A percentile compares a stretch with the other conserved stretches of the same genome.
phyloP scores from a whole-genome alignment of 108 stramenopile species.

The Nitzschia inconspicua region DNA sequence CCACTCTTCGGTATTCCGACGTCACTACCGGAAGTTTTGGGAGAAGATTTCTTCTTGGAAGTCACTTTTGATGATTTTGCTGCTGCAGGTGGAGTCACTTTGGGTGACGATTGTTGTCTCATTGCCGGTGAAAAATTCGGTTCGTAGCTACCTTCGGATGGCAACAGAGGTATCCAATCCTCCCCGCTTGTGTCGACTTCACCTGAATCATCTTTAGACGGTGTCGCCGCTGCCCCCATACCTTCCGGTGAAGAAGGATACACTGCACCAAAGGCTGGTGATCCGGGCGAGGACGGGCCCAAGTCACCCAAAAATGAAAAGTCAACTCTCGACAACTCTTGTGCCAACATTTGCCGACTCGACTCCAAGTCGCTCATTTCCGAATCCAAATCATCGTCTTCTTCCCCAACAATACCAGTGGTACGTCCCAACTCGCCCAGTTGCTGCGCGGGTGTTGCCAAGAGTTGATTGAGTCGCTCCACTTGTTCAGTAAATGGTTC shows the following conservation, averaged over 20 bases:
- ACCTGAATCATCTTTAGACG: slow-evolving; percentile 2
- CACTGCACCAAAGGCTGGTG: background rate
- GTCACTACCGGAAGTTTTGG: too few species aligned
- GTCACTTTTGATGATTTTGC: too few species aligned
- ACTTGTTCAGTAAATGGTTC: slow-evolving; percentile 35
- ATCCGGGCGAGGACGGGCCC: background rate
- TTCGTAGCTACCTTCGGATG: background rate
- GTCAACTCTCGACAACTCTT: slow-evolving; percentile 26
- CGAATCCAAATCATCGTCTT: slow-evolving; percentile 27
- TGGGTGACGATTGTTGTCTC: too few species aligned
- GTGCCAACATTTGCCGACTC: slow-evolving; percentile 10
- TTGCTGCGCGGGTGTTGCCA: slow-evolving; percentile 19
- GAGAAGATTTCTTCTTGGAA: too few species aligned
- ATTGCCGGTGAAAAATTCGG: slow-evolving; percentile 9
- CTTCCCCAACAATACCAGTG: background rate
- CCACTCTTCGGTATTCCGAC: too few species aligned
- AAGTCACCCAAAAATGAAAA: slow-evolving; percentile 10
- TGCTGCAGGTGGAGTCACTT: too few species aligned
- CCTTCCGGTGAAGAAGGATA: background rate
- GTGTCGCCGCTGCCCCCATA: background rate
- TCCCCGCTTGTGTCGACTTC: background rate
- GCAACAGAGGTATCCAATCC: slow-evolving; percentile 2
- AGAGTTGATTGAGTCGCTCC: slow-evolving; percentile 14
- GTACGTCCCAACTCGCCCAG: slow-evolving; percentile 21
- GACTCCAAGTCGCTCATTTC: slow-evolving; percentile 28